These are phyloP conservation scores for Podosphaera xanthii DNA, from an alignment of 2,329 filamentous ascomycete species.

Conservation along the genomic window DNA sequence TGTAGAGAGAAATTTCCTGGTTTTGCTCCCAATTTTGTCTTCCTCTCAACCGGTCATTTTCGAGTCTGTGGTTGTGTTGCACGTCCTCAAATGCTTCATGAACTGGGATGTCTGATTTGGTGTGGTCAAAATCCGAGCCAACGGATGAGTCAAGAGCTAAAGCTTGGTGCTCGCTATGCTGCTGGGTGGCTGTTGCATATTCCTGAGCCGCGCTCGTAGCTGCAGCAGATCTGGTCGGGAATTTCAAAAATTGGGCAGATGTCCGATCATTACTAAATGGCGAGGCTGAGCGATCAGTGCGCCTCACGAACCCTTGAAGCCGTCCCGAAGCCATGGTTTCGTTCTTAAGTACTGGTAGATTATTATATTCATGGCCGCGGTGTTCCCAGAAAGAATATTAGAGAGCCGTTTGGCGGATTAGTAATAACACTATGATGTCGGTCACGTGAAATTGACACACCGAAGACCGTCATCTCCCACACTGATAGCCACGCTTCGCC, in stretches of 20 bases:
- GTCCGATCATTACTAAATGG: not conserved
- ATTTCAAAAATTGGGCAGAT: not conserved
- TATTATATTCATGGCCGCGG: too few species aligned
- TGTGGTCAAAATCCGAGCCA: constrained; percentile 1
- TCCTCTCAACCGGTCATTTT: not conserved
- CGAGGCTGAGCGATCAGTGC: not conserved
- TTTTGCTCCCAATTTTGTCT: not conserved
- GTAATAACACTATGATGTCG: too few species aligned
- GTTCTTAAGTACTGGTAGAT: too few species aligned
- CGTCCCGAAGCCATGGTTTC: not conserved
- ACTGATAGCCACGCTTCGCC: too few species aligned
- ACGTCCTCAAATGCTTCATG: not conserved
- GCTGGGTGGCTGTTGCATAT: not conserved
- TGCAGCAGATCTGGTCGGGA: not conserved
- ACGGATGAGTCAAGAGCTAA: not conserved
- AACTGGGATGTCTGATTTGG: not conserved
- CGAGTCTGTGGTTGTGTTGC: not conserved
- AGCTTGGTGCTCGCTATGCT: not conserved
- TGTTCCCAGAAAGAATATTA: too few species aligned
- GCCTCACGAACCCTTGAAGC: not conserved
- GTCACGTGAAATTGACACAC: too few species aligned
- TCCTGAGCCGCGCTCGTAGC: not conserved
- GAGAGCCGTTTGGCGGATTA: too few species aligned
- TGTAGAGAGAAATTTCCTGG: not conserved
- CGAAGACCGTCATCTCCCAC: too few species aligned